Base-by-base conservation (phyloP, 441 rosid genomes). In the Mallotus japonicus region DNA sequence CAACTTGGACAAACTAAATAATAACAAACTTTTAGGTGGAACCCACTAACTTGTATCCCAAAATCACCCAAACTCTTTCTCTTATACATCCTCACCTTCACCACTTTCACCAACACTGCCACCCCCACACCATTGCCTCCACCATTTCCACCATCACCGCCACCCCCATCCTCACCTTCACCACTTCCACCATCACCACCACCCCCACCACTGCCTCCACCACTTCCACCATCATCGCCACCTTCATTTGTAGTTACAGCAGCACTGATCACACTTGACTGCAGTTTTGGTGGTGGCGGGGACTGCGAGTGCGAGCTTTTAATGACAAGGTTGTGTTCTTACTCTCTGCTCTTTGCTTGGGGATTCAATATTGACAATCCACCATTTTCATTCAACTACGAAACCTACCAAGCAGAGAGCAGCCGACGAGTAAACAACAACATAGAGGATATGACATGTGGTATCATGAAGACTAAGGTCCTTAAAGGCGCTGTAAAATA, bases 131-230 rank as follows among this genome's bases (percentile, higher is more conserved):
- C 87, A 0, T 78, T 83, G 17, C 76, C 86, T 3, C 63, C 87
- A 20, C 74, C 84, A 2, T 67, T 76, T 15, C 87, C 83, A 4
- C 72, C 85, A 1, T 83, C 87, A 15, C 88, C 80, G 5, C 75
- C 84, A 56, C 61, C 62, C 19, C 86, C 87, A 67, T 74, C 69
- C 58, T 71, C 65, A 37, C 84, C 87, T 24, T 1, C 1, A 24
- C 28, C 28, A 24, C 28, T 24, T 24, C 28, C 28, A 24, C 28
- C 28, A 24, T 24, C 28, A 24, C 28, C 1, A 1, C 28, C 28
- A 24, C 28, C 1, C 28, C 28, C 28, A 24, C 1, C 28, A 0
- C 1, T 1, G 1, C 28, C 28, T 24, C 1, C 28, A 24, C 28
- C 28, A 24, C 28, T 24, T 24, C 28, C 28, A 24, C 28, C 28